A percentile compares a stretch with the other conserved stretches of the same genome.
phyloP scores from a whole-genome alignment of 2,329 filamentous ascomycete genomes.

The Penicillium sp. region DNA sequence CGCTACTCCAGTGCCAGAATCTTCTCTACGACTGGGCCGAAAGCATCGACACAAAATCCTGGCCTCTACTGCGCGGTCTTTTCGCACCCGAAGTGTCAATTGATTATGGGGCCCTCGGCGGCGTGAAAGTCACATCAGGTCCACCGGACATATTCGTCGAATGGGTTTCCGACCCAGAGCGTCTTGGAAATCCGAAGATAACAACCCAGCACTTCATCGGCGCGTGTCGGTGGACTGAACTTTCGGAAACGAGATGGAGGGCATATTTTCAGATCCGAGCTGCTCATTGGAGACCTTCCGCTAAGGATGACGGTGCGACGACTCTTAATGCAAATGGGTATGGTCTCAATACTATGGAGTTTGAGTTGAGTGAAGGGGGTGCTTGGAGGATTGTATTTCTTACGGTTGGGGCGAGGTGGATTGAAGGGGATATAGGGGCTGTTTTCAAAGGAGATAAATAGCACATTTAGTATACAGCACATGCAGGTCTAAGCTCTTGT shows the following conservation, averaged over 20 bases:
- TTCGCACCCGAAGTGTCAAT: neutral
- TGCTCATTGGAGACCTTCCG: neutral
- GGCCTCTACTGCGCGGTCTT: neutral
- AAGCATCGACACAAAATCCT: constrained; percentile 13
- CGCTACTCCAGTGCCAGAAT: constrained; percentile 3
- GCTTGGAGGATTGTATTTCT: neutral
- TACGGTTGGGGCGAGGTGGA: neutral
- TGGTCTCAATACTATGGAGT: constrained; percentile 6
- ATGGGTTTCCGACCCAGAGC: neutral
- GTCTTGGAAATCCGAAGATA: constrained; percentile 2
- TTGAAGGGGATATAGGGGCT: neutral
- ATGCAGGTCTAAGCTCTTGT: too few species aligned
- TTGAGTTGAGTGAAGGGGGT: neutral
- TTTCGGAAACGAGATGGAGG: neutral
- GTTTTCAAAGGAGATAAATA: too few species aligned
- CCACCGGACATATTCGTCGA: neutral
- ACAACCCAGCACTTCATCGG: constrained; percentile 8
- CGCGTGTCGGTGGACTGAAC: neutral
- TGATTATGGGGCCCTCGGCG: constrained; percentile 6
- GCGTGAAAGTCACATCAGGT: neutral
- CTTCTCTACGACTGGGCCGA: constrained; percentile 10
- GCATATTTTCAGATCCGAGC: constrained; percentile 8
- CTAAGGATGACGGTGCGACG: neutral
- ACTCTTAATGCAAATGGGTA: constrained; percentile 3
- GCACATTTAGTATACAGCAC: too few species aligned